phyloP scores from a whole-genome alignment of 2,329 filamentous ascomycete genomes.

The Cercospora janseana region DNA sequence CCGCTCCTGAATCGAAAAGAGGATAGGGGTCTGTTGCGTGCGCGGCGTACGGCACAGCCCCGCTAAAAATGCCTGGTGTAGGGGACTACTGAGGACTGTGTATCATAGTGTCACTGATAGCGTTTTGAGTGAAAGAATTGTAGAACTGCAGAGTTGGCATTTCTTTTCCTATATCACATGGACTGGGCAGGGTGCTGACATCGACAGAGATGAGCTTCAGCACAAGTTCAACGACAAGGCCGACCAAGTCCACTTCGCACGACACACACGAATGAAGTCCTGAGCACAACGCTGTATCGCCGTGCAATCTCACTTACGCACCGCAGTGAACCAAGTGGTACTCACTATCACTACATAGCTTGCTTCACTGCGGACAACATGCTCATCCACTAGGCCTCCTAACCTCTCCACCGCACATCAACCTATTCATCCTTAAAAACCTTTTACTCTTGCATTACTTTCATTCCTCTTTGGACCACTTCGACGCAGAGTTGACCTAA shows the following conservation, averaged over 20 bases:
- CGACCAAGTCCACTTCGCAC: too few species aligned
- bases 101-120: conserved; percentile 23
- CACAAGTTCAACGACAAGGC: too few species aligned
- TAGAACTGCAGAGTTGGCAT: conserved; percentile 1
- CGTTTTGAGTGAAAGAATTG: conserved; percentile 13
- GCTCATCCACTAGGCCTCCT: too few species aligned
- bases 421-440: too few species aligned
- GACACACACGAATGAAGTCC: too few species aligned
- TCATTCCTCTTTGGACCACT: neutral
- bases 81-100: conserved; percentile 9
- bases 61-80: conserved; percentile 5
- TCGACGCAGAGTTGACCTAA: neutral
- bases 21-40: conserved; percentile 8
- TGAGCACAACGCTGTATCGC: too few species aligned
- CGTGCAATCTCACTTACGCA: too few species aligned
- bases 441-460: too few species aligned
- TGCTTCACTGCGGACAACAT: too few species aligned
- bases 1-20: conserved; percentile 14
- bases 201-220: neutral
- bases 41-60: conserved; percentile 15
- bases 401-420: too few species aligned
- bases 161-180: neutral
- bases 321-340: too few species aligned
- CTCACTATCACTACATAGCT: too few species aligned
- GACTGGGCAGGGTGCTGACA: neutral